Evolutionary conservation across 192 early-diverging fungal genomes (phyloP), one percentile per base, ranked within the genome.

Genomic region (Allomyces macrogynus): DNA sequence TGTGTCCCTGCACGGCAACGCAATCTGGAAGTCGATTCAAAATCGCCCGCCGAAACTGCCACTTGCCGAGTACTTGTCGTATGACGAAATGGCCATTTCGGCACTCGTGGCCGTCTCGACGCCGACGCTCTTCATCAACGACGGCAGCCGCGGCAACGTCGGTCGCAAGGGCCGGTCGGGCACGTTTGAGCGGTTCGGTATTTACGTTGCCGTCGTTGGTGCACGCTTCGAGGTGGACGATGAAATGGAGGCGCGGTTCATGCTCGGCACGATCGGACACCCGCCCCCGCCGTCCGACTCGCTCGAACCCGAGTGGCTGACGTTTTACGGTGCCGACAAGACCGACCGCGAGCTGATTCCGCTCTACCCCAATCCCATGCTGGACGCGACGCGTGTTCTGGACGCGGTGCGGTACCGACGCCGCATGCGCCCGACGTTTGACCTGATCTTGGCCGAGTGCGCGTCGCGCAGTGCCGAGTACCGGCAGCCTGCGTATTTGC

Each of bases 41-140:
- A 10, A 23, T 14, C 60, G 62, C 25, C 43, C 64, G 5, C 62
- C 14, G 18, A 26, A 20, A 23, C 25, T 75, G 11, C 24, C 24
- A 23, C 64, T 75, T 23, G 26, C 22, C 23, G 68, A 73, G 24
- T 75, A 73, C 66, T 57, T 75, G 24, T 61, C 71, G 9, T 75
- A 75, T 62, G 74, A 73, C 23, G 74, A 75, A 65, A 75, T 75
- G 71, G 32, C 32, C 0, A 22, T 75, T 1, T 66, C 74, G 12
- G 74, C 74, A 0, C 61, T 70, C 18, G 24, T 75, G 9, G 71
- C 68, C 10, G 65, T 62, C 1, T 75, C 74, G 4, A 42, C 67
- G n/a, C 65, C 66, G 0, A 70, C 71, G 1, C 44, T 62, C 3
- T 75, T 75, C 61, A 70, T 75, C 65, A 75, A 75, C 67, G 62